Evolutionary conservation across 148 eudicot species (phyloP).

Genomic region (Beta vulgaris): DNA sequence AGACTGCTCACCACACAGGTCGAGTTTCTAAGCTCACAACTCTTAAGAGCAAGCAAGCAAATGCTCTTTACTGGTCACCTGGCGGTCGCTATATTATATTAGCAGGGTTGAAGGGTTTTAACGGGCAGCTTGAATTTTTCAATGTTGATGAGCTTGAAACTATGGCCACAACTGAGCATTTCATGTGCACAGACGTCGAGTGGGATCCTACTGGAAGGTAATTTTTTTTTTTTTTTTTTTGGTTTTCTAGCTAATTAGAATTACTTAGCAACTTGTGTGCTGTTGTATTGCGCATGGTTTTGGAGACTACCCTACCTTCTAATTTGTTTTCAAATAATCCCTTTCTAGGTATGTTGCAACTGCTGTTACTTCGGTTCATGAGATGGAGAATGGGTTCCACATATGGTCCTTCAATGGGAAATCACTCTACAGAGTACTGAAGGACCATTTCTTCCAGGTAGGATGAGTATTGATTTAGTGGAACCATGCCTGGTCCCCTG

Average conservation of each 20-base stretch:
- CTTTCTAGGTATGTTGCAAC: conserved; percentile 78
- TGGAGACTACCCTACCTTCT: neutral
- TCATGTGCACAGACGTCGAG: conserved; percentile 74
- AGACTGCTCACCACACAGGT: conserved; percentile 53
- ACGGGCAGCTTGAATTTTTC: conserved; percentile 92
- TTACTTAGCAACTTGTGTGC: neutral
- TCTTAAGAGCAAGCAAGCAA: conserved; percentile 84
- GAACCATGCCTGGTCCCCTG: neutral
- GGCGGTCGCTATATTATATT: conserved; percentile 66
- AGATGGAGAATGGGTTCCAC: conserved; percentile 95
- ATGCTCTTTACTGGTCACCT: conserved; percentile 97
- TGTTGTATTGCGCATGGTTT: neutral
- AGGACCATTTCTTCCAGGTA: conserved; percentile 98
- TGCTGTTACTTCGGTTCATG: conserved; percentile 87
- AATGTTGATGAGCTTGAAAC: conserved; percentile 98
- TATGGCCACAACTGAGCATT: conserved; percentile 92
- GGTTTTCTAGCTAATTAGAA: neutral
- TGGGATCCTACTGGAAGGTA: conserved; percentile 99
- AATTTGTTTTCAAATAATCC: neutral
- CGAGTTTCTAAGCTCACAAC: conserved; percentile 84
- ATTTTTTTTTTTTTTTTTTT: neutral
- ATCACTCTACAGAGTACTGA: conserved; percentile 65
- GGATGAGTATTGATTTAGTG: neutral
- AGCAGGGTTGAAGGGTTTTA: conserved; percentile 89
- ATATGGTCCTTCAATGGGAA: conserved; percentile 95